Conservation (phyloP, 2,329 filamentous ascomycete species). For the Gnomoniopsis sp. region DNA sequence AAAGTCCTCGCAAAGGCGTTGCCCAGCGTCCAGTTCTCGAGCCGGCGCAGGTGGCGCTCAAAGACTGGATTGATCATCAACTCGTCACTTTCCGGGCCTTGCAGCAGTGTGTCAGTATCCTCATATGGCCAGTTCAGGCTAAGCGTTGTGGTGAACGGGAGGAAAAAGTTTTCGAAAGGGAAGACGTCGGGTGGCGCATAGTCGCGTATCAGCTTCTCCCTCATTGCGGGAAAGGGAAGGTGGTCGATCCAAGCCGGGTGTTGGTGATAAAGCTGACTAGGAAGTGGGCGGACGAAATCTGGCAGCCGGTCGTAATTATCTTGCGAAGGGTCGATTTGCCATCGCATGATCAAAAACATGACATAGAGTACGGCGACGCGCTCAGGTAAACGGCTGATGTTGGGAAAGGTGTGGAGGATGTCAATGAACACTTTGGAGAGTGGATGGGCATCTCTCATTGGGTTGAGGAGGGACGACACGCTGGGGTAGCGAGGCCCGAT, state of each 20-base stretch:
- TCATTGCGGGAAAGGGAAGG: conserved; percentile 74
- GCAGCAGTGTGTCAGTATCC: conserved; percentile 64
- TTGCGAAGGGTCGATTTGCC: conserved; percentile 75
- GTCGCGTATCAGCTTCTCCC: conserved; percentile 58
- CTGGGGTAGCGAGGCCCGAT: conserved; percentile 77
- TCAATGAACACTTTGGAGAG: conserved; percentile 83
- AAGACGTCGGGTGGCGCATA: conserved; percentile 45
- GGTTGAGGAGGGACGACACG: conserved; percentile 74
- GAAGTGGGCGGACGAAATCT: conserved; percentile 65
- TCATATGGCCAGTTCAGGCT: conserved; percentile 84
- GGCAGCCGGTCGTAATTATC: conserved; percentile 79
- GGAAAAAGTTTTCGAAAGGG: conserved; percentile 77
- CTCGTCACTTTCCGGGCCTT: conserved; percentile 56
- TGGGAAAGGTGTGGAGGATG: conserved; percentile 79
- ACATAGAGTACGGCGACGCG: conserved; percentile 77
- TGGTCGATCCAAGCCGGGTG: conserved; percentile 85
- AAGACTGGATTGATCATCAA: conserved; percentile 83
- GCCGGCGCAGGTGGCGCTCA: conserved; percentile 69
- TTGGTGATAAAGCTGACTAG: conserved; percentile 60
- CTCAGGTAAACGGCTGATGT: conserved; percentile 74
- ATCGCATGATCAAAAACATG: conserved; percentile 85
- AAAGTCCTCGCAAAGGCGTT: conserved; percentile 63
- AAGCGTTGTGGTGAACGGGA: conserved; percentile 74
- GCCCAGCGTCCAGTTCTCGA: conserved; percentile 81
- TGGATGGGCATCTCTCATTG: conserved; percentile 66